phyloP scores from a whole-genome alignment of 352 stramenopile species.

The Heterotrichella gracilis region DNA sequence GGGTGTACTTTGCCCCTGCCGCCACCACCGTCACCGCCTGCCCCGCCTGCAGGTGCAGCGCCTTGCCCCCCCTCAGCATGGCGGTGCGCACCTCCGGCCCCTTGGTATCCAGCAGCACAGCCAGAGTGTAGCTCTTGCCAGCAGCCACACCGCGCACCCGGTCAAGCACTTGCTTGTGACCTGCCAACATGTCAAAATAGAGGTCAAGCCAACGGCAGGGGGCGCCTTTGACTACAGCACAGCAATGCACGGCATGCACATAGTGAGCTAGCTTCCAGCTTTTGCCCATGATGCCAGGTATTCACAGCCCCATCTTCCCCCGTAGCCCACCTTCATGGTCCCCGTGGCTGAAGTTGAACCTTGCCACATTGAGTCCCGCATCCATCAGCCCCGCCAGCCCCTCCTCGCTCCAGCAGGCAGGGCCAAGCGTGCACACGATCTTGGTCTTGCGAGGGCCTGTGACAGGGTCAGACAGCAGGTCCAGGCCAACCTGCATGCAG shows the following conservation, averaged over 20 bases:
- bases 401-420: slow-evolving; percentile 35
- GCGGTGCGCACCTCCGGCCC: slow-evolving; percentile 64
- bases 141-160: not conserved
- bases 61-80: slow-evolving; percentile 43
- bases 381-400: slow-evolving; percentile 41
- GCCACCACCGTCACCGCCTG: slow-evolving; percentile 46
- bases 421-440: slow-evolving; percentile 62
- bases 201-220: too few species aligned
- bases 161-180: not conserved
- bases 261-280: too few species aligned
- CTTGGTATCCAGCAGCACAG: slow-evolving; percentile 62
- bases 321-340: too few species aligned
- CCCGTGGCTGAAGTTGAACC: slow-evolving; percentile 73
- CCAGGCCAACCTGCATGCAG: not conserved
- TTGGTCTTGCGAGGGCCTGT: slow-evolving; percentile 24
- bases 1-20: too few species aligned
- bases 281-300: too few species aligned
- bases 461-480: not conserved
- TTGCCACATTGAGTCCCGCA: slow-evolving; percentile 51
- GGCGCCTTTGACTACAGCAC: too few species aligned
- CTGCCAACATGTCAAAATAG: too few species aligned
- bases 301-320: too few species aligned
- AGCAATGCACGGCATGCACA: too few species aligned
- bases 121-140: slow-evolving; percentile 30
- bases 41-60: slow-evolving; percentile 39